phyloP scores from a whole-genome alignment of 352 stramenopile genomes.

The Peronospora destructor region DNA sequence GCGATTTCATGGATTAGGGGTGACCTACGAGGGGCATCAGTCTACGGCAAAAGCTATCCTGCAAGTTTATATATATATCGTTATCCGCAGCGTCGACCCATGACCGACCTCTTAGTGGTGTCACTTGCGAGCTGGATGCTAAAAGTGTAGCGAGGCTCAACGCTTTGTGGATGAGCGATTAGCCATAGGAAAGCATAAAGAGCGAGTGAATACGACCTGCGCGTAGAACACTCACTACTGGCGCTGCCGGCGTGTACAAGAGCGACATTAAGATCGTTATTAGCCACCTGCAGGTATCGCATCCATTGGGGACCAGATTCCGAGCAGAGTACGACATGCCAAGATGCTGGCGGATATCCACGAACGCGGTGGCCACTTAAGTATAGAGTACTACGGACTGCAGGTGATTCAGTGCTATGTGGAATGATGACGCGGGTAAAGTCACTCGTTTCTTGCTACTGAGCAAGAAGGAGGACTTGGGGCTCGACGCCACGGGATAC shows the following conservation, averaged over 20 bases:
- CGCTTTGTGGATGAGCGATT: no score
- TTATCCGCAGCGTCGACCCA: no score
- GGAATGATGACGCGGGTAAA: slow-evolving; percentile 65
- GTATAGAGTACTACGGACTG: slow-evolving; percentile 90
- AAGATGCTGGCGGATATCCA: slow-evolving; percentile 93
- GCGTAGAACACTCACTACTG: slow-evolving; percentile 90
- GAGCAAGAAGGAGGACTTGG: slow-evolving; percentile 48
- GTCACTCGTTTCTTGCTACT: slow-evolving; percentile 91
- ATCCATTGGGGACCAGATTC: slow-evolving; percentile 60
- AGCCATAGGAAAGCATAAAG: no score
- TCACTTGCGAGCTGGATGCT: no score
- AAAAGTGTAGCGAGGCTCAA: no score
- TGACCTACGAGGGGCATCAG: no score
- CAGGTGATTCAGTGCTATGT: slow-evolving; percentile 61
- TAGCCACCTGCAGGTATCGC: slow-evolving; percentile 92
- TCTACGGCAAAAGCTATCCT: no score
- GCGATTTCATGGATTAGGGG: no score
- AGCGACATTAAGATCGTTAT: slow-evolving; percentile 93
- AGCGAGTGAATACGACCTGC: slow-evolving; percentile 74
- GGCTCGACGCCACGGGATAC: slow-evolving; percentile 27
- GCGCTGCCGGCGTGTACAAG: slow-evolving; percentile 76
- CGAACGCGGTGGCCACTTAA: slow-evolving; percentile 92
- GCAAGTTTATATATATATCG: no score
- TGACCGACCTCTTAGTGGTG: no score
- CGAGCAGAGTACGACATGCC: slow-evolving; percentile 93